phyloP scores from a whole-genome alignment of 129 eudicot species.

The Dittrichia graveolens region DNA sequence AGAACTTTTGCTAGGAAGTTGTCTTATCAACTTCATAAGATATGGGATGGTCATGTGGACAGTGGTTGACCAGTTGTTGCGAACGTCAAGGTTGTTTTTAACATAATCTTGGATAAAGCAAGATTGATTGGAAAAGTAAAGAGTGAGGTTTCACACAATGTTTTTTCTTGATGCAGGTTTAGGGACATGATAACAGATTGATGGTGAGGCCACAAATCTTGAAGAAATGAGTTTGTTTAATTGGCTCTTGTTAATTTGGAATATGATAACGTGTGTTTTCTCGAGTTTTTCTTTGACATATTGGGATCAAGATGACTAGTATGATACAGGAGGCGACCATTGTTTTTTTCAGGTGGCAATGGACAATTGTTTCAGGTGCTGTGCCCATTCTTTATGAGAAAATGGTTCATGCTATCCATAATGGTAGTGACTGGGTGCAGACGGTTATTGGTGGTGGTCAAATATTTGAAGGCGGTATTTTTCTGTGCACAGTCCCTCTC shows the following conservation, averaged over 20 bases:
- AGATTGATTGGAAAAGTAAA: constrained; percentile 73
- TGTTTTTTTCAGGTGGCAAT: constrained; percentile 93
- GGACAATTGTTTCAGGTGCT: constrained; percentile 71
- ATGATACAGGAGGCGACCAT: constrained; percentile 98
- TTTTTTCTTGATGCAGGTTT: constrained; percentile 92
- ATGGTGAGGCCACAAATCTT: constrained; percentile 48
- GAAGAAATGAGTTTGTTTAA: constrained; percentile 76
- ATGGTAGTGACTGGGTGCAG: constrained; percentile 82
- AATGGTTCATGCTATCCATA: constrained; percentile 68
- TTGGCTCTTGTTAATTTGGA: constrained; percentile 97
- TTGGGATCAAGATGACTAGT: constrained; percentile 99
- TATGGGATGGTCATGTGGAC: constrained; percentile 89
- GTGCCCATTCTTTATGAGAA: constrained; percentile 77
- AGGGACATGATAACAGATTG: constrained; percentile 68
- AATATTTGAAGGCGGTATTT: constrained; percentile 81
- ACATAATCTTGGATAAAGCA: constrained; percentile 74
- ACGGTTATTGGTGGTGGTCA: constrained; percentile 70
- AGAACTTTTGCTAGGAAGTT: constrained; percentile 90
- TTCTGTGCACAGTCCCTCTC: constrained; percentile 84
- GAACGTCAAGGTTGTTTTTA: constrained; percentile 71
- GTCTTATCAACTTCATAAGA: constrained; percentile 74
- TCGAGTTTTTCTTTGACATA: constrained; percentile 89
- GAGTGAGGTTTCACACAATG: constrained; percentile 96
- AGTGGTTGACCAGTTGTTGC: constrained; percentile 70
- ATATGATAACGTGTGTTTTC: constrained; percentile 85